Evolutionary conservation across 1,284 basidiomycete species (phyloP).

Genomic region (Leccinum angustisporum): DNA sequence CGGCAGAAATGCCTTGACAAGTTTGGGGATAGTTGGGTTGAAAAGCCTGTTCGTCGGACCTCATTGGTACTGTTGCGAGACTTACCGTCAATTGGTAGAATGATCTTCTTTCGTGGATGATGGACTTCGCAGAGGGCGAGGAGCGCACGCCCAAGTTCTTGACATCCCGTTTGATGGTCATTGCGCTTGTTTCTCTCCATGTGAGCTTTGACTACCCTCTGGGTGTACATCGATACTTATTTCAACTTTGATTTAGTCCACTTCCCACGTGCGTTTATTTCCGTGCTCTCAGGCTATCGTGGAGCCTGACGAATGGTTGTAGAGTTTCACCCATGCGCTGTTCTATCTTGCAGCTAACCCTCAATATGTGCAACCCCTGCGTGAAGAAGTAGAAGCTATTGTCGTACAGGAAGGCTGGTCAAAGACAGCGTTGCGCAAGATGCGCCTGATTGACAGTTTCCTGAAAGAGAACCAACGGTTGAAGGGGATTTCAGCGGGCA

Average conservation of each 20-base stretch:
- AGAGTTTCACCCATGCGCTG: not conserved
- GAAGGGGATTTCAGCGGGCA: not conserved
- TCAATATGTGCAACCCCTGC: not conserved
- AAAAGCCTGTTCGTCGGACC: constrained; percentile 37
- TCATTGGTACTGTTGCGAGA: not conserved
- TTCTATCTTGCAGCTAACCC: not conserved
- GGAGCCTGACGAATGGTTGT: not conserved
- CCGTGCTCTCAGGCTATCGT: not conserved
- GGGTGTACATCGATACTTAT: not conserved
- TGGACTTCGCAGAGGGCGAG: not conserved
- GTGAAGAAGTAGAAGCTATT: not conserved
- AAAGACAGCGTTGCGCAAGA: not conserved
- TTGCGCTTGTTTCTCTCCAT: not conserved
- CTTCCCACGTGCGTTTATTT: not conserved
- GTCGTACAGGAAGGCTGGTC: not conserved
- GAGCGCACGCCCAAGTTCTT: not conserved
- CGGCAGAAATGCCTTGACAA: constrained; percentile 33
- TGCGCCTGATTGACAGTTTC: not conserved
- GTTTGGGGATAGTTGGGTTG: constrained; percentile 37
- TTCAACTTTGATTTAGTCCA: not conserved
- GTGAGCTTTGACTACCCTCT: not conserved
- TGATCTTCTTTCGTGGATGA: not conserved
- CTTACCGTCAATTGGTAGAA: not conserved
- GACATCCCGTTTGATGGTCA: too few relatives aligned
- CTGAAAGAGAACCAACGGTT: not conserved